Evolutionary conservation across 164 flowering plant species (phyloP).

Genomic region (Cinnamomum micranthum): DNA sequence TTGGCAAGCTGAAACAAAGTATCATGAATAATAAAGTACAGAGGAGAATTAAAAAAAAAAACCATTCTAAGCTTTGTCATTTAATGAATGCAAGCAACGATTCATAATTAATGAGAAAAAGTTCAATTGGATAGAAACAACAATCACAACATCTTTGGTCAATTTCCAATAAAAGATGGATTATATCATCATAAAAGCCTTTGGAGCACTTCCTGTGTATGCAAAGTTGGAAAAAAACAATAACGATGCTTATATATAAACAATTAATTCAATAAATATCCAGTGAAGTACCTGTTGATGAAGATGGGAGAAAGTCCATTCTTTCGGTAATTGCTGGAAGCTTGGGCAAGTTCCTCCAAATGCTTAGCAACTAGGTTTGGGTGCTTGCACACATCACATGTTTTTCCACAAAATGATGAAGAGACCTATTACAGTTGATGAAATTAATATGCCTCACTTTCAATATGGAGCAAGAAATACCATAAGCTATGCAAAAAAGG

Average conservation of each 20-base stretch:
- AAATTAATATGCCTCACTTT: constrained; percentile 4
- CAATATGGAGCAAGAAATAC: background rate
- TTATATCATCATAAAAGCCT: background rate
- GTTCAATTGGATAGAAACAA: background rate
- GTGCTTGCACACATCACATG: constrained; percentile 92
- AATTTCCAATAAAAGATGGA: background rate
- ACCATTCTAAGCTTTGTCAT: background rate
- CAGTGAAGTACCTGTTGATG: constrained; percentile 49
- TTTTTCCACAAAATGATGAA: constrained; percentile 54
- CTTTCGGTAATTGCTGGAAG: constrained; percentile 28
- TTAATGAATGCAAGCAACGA: background rate
- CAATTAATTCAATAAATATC: background rate
- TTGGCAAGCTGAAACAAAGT: constrained; percentile 38
- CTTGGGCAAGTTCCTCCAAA: constrained; percentile 53
- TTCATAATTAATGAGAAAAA: background rate
- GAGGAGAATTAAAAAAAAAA: too few species aligned
- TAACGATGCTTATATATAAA: background rate
- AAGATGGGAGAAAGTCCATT: constrained; percentile 36
- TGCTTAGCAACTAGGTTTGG: constrained; percentile 60
- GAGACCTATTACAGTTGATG: constrained; percentile 39
- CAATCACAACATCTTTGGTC: background rate
- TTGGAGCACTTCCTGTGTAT: background rate
- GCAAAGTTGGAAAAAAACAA: background rate
- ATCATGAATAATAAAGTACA: background rate
- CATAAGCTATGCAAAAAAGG: background rate